Evolutionary conservation across 768 basidiomycete species (phyloP).

Genomic region (Tylopilus felleus): DNA sequence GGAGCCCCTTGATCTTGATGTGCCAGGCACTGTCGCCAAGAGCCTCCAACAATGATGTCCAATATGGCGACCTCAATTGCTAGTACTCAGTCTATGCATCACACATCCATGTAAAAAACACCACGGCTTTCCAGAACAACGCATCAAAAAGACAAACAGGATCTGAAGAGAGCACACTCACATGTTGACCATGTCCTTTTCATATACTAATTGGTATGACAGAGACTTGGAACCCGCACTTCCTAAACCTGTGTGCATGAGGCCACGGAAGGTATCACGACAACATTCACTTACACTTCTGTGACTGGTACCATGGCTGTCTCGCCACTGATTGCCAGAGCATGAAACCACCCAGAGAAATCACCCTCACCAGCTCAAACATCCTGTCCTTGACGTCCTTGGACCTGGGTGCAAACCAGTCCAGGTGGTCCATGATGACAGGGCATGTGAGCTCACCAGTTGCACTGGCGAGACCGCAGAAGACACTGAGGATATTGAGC

Average conservation of each 20-base stretch:
- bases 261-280: too few relatives aligned
- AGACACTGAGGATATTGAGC: conserved; percentile 33
- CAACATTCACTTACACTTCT: conserved; percentile 36
- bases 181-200: conserved; percentile 64
- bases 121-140: conserved; percentile 34
- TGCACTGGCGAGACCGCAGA: conserved; percentile 41
- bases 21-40: too few relatives aligned
- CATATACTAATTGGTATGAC: conserved; percentile 52
- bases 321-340: conserved; percentile 65
- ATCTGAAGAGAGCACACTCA: conserved; percentile 26
- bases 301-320: conserved; percentile 66
- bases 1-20: too few relatives aligned
- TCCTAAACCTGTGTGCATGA: conserved; percentile 39
- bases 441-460: conserved; percentile 54
- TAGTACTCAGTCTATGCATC: too few relatives aligned
- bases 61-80: too few relatives aligned
- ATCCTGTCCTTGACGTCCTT: conserved; percentile 51
- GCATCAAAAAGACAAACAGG: conserved; percentile 23
- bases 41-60: too few relatives aligned
- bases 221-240: conserved; percentile 51
- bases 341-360: conserved; percentile 55
- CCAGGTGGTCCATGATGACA: conserved; percentile 71
- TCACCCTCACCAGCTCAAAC: conserved; percentile 49
- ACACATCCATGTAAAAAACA: too few relatives aligned
- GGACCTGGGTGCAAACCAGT: conserved; percentile 52